A percentile compares a stretch with the other conserved stretches of the same genome.
Evolutionary conservation across 169 alveolate genomes (phyloP).

Genomic region (Plasmodium inui): DNA sequence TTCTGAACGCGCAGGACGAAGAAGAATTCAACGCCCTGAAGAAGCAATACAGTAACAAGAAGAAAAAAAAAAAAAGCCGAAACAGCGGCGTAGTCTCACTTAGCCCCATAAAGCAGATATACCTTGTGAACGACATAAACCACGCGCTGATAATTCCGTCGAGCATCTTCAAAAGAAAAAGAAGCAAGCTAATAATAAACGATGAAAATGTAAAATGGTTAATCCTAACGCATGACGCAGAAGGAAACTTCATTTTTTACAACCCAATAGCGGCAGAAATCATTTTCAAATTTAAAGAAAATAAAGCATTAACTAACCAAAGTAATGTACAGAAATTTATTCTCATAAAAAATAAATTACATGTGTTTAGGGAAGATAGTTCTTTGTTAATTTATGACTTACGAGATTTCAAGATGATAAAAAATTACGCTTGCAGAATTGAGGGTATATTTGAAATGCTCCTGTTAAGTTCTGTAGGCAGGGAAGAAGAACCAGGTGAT

Average conservation of each 20-base stretch:
- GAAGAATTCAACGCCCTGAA: constrained; percentile 10
- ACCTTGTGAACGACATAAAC: constrained; percentile 36
- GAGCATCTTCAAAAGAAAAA: constrained; percentile 20
- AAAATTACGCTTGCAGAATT: constrained; percentile 38
- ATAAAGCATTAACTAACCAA: constrained; percentile 16
- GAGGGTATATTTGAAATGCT: constrained; percentile 76
- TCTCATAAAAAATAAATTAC: constrained; percentile 40
- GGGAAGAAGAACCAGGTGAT: not conserved
- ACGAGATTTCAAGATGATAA: constrained; percentile 16
- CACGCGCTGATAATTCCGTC: constrained; percentile 57
- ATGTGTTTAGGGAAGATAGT: constrained; percentile 69
- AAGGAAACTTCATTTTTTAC: constrained; percentile 49
- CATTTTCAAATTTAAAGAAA: constrained; percentile 45
- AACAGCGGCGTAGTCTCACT: not conserved
- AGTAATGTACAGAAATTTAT: constrained; percentile 57
- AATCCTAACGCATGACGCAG: constrained; percentile 50
- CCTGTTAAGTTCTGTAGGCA: constrained; percentile 14
- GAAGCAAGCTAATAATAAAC: constrained; percentile 36
- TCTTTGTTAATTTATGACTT: constrained; percentile 66
- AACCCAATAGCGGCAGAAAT: constrained; percentile 63
- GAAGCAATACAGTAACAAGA: not conserved
- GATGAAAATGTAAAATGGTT: constrained; percentile 75
- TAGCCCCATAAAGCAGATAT: constrained; percentile 61
- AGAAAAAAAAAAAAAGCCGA: not conserved
- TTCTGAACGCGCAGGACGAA: constrained; percentile 22